Evolutionary conservation across 768 basidiomycete genomes (phyloP), one percentile per base, ranked within the genome.

Genomic region (Tubosaeta sp.): DNA sequence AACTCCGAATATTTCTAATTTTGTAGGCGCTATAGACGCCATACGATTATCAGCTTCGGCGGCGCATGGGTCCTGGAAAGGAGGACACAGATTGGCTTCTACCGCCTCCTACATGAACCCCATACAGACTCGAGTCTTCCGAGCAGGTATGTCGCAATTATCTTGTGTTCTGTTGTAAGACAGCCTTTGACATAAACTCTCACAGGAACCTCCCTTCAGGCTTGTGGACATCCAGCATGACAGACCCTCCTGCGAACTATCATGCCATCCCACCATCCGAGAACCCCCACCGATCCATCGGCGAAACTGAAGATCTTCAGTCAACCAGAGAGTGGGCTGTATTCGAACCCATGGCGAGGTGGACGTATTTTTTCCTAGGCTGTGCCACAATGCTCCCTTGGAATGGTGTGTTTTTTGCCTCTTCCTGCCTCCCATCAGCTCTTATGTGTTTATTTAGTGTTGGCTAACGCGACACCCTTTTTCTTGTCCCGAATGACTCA

Each of bases 391-490:
- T 97, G 6, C 70, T 97, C 16, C 85, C 90, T 26, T 97, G 91
- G 91, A 95, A 93, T 63, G 91, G 93, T 92, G 65, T 63, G 61
- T 6, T 11, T 34, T 19, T 43, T 41, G 14, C 13, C 44, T 44
- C 44, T 11, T 4, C n/a, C n/a, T n/a, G 27, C 27, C 10, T 13
- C 11, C 22, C 27, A 8, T 5, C 13, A 4, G 26, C 52, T 42
- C 47, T 55, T 42, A 52, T 47, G 13, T 48, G 26, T 17, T 16
- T 31, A 35, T 37, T 22, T 51, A 95, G 93, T 84, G 1, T 73
- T 94, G 63, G 93, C 95, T 17, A 95, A 90, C 27, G 91, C 86
- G 0, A 84, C 84, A 42, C 85, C 93, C 0, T 91, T 86, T 65
- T 91, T 95, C 65, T 65, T 86, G 31, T 81, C 88, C 1, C 77